Evolutionary conservation across 192 early-diverging fungal species (phyloP).

Genomic region (Rhizoclosmatium globosum): DNA sequence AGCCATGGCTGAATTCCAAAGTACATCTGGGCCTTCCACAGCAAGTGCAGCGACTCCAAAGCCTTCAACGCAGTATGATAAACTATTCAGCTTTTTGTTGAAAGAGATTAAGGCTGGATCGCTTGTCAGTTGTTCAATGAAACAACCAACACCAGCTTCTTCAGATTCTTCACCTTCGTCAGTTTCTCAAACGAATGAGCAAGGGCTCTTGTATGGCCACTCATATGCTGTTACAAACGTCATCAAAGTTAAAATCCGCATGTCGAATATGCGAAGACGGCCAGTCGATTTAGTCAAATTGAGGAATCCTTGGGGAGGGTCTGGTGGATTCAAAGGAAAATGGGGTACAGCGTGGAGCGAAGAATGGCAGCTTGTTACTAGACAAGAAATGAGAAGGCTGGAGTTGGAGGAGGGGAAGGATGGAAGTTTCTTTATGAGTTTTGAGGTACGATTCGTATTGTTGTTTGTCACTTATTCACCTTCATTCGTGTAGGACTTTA

Average conservation of each 20-base stretch:
- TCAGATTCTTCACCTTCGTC: background rate
- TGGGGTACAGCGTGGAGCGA: constrained; percentile 48
- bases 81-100: constrained; percentile 39
- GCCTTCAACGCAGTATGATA: background rate
- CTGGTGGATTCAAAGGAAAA: constrained; percentile 42
- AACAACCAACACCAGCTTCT: constrained; percentile 4
- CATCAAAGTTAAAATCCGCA: constrained; percentile 33
- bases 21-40: background rate
- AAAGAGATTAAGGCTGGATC: constrained; percentile 28
- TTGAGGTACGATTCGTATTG: constrained; percentile 40
- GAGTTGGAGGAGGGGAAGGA: constrained; percentile 35
- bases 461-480: background rate
- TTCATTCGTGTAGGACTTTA: constrained; percentile 48
- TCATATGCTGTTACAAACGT: constrained; percentile 52
- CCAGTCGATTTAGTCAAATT: constrained; percentile 44
- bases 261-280: constrained; percentile 40
- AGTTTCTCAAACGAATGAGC: background rate
- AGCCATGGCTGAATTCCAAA: constrained; percentile 37
- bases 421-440: constrained; percentile 60
- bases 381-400: constrained; percentile 46
- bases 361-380: constrained; percentile 48
- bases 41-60: background rate
- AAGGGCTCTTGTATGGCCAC: constrained; percentile 40
- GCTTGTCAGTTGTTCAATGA: constrained; percentile 57
- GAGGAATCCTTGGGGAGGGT: constrained; percentile 51